Evolutionary conservation across 1,139 yeast genomes (phyloP), one percentile per base, ranked within the genome.

Genomic region (Meyerozyma elateridarum): DNA sequence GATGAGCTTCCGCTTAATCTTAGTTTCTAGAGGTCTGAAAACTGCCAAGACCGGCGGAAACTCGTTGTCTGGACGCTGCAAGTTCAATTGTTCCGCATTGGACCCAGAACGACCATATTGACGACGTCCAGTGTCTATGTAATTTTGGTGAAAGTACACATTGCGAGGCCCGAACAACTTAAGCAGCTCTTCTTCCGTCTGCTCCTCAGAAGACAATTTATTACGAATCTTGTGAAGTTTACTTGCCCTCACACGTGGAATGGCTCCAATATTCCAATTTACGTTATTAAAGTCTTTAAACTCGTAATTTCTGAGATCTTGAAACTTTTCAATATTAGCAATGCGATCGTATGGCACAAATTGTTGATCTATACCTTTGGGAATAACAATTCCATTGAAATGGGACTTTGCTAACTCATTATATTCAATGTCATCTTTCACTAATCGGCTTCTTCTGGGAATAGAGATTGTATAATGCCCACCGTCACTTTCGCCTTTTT

Each of bases 1-100:
- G 13, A 72, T 52, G 3, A 76, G 37, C 34, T 63, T 64, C 36
- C 68, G 70, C 36, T 63, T 61, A 2, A 66, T 46, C 25, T 64
- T 60, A 24, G 60, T 48, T 38, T 75, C 79, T 41, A 70, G 65
- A 0, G 81, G 82, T 37, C 84, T 57, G 42, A 73, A 76, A 32
- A 73, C 48, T 0, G 72, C 72, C 27, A 74, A 37, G 0, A 74
- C 71, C 1, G 67, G 68, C 17, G 57, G 70, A 48, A 52, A 65
- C 26, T 33, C 44, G 15, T 42, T 37, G n/a, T 27, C 35, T 34
- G 34, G 44, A 32, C 50, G 52, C 12, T 58, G 57, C 31, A 61
- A 55, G 40, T 64, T 68, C 3, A 61, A 50, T 13, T 63, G 58
- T 25, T 57, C 40, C 4, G 57, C 54, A 20, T 51, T 48, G 36